Conservation (phyloP, 2,329 filamentous ascomycete genomes). For the Aspergillus nomiae region DNA sequence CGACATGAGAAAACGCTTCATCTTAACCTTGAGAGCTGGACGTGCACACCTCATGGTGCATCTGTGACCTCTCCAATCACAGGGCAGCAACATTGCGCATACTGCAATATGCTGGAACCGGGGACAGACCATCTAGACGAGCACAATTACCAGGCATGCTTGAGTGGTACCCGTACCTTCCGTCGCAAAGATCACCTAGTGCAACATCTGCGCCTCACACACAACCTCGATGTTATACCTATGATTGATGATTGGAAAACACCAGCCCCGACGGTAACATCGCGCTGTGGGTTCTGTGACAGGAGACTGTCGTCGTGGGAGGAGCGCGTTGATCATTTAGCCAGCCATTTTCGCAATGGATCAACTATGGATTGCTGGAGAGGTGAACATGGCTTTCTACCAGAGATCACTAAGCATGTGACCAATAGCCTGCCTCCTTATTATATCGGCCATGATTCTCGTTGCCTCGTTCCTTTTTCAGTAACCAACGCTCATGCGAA, state of each 20-base stretch:
- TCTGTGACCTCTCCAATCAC: constrained; percentile 9
- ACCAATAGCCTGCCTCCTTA: constrained; percentile 23
- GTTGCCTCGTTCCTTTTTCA: constrained; percentile 23
- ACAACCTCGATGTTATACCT: constrained; percentile 41
- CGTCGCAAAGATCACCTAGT: constrained; percentile 57
- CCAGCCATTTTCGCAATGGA: constrained; percentile 55
- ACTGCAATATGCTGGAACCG: constrained; percentile 52
- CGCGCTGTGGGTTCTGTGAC: constrained; percentile 55
- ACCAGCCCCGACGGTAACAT: constrained; percentile 48
- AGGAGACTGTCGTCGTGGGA: constrained; percentile 52
- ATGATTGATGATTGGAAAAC: constrained; percentile 17
- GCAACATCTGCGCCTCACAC: constrained; percentile 56
- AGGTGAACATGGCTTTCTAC: constrained; percentile 51
- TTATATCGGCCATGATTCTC: constrained; percentile 22
- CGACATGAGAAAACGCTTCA: constrained; percentile 29
- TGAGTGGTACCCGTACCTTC: constrained; percentile 53
- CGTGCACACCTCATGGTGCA: constrained; percentile 22
- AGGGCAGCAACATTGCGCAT: constrained; percentile 44
- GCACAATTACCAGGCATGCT: constrained; percentile 52
- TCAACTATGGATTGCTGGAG: constrained; percentile 56
- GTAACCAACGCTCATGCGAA: constrained; percentile 14
- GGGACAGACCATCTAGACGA: constrained; percentile 48
- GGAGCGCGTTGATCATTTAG: constrained; percentile 53
- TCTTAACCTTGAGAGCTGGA: constrained; percentile 24
- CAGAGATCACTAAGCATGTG: constrained; percentile 17